Evolutionary conservation across 176 grass and related monocot genomes (phyloP).

Genomic region (Elaeis guineensis): DNA sequence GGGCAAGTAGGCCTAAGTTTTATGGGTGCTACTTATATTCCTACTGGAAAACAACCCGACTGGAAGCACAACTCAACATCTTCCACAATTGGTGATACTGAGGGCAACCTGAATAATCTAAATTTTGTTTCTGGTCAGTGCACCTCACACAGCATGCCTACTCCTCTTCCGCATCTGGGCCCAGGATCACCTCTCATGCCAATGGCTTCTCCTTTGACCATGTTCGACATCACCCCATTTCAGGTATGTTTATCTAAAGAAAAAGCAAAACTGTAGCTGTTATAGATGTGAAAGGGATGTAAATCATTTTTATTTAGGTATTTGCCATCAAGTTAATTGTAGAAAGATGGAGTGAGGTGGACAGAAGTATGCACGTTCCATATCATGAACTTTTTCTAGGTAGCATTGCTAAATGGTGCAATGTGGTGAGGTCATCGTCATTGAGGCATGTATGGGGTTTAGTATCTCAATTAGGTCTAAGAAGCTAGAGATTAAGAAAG

Average conservation of each 20-base stretch:
- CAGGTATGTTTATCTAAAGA: conserved; percentile 47
- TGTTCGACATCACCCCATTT: conserved; percentile 94
- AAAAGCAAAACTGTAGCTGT: background rate
- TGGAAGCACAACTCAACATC: conserved; percentile 71
- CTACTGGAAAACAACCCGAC: conserved; percentile 79
- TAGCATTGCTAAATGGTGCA: too few species aligned
- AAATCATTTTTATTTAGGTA: too few species aligned
- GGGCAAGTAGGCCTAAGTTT: conserved; percentile 93
- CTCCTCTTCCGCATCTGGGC: conserved; percentile 56
- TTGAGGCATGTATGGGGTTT: too few species aligned
- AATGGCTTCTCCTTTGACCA: conserved; percentile 59
- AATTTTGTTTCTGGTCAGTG: conserved; percentile 54
- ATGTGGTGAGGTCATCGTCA: too few species aligned
- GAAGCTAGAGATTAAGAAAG: too few species aligned
- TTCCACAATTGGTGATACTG: conserved; percentile 39
- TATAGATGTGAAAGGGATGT: too few species aligned
- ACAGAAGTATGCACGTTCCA: too few species aligned
- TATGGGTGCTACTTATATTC: conserved; percentile 82
- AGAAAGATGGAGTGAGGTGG: too few species aligned
- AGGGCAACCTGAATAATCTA: conserved; percentile 53
- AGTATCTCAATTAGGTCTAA: too few species aligned
- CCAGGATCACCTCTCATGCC: conserved; percentile 79
- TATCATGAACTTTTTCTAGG: too few species aligned
- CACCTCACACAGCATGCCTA: conserved; percentile 36
- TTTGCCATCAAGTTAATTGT: too few species aligned